A percentile compares a stretch with the other conserved stretches of the same genome.
These are phyloP conservation scores for Curvularia eragrostidis DNA, from an alignment of 2,329 filamentous ascomycete genomes.

Conservation along the genomic window DNA sequence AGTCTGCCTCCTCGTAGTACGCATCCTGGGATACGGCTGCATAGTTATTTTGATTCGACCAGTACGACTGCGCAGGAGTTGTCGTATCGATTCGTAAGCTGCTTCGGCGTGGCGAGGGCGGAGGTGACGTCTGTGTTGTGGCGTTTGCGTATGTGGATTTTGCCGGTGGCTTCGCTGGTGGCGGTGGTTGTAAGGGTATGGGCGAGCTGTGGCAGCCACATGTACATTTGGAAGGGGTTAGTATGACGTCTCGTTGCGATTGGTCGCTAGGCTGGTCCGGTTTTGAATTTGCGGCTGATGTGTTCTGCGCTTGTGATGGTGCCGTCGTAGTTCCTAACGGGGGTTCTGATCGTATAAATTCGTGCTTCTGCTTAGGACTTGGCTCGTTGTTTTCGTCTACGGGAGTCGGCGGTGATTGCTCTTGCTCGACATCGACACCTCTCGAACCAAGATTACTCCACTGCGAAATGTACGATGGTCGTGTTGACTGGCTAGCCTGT, in stretches of 20 bases:
- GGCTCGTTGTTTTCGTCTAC: not conserved
- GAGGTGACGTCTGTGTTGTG: constrained; percentile 35
- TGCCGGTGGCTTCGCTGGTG: not conserved
- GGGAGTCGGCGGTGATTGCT: not conserved
- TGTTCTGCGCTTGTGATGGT: not conserved
- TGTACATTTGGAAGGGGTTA: constrained; percentile 16
- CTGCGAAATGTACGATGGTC: constrained; percentile 16
- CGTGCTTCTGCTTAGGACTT: not conserved
- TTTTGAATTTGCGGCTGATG: not conserved
- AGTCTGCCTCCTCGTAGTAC: constrained; percentile 6
- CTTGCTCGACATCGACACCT: not conserved
- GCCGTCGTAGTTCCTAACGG: not conserved
- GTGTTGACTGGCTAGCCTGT: constrained; percentile 7
- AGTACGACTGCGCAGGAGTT: constrained; percentile 11
- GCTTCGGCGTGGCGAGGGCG: constrained; percentile 9
- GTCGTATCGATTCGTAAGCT: constrained; percentile 20
- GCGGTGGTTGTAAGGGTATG: not conserved
- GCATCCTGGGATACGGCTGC: constrained; percentile 21
- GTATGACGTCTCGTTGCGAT: not conserved
- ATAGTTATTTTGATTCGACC: constrained; percentile 13
- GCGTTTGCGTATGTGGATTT: constrained; percentile 28
- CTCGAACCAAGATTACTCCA: constrained; percentile 1
- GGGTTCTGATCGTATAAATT: not conserved
- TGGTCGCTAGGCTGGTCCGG: not conserved
- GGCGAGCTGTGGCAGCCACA: constrained; percentile 22